Base-by-base conservation (phyloP, 2,329 filamentous ascomycete species). In the Colletotrichum horii region DNA sequence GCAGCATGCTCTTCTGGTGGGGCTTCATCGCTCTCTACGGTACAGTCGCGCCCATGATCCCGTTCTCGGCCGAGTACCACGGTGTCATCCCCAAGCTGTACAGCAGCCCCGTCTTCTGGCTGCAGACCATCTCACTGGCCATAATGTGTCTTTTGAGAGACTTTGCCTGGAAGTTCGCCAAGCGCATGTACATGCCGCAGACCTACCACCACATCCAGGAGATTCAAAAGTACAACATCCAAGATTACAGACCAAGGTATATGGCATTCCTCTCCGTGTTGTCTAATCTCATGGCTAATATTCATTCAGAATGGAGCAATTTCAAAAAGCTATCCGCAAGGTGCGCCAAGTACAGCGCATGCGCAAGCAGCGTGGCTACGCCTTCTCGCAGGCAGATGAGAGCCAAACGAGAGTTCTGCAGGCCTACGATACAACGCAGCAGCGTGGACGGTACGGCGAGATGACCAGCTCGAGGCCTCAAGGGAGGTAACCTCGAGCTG, bases 161-260 rank as follows among this genome's bases (percentile, higher is more conserved):
- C 83, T 95, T 98, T 84, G 93, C 94, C 4, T 99, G 96, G 96
- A 99, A 99, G 89, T 99, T 98, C 80, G 93, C 92, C 77, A 98
- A 98, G 89, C 92, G 97, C 78, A 98, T 99, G 96, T 99, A 98
- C 87, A 94, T 93, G 79, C 97, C 97, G 26, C 94, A 98, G 86
- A 93, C 95, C 58, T 99, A 99, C 82, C 97, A 99, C 81, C 97
- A 99, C 84, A 97, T 99, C 78, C 97, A 99, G 85, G 97, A 99
- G 87, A 99, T 99, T 80, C 97, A 99, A 85, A 99, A 99, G 87
- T 99, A 98, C 88, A 99, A 99, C 81, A 98, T 99, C 76, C 97
- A 99, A 87, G 97, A 99, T 87, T 99, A 99, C 86, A 91, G 97
- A 82, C 97, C 97, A 77, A 93, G 97, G 95, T 96, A 91, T 79